Conservation (phyloP, 2,329 filamentous ascomycete genomes). For the Polytolypa hystricis region DNA sequence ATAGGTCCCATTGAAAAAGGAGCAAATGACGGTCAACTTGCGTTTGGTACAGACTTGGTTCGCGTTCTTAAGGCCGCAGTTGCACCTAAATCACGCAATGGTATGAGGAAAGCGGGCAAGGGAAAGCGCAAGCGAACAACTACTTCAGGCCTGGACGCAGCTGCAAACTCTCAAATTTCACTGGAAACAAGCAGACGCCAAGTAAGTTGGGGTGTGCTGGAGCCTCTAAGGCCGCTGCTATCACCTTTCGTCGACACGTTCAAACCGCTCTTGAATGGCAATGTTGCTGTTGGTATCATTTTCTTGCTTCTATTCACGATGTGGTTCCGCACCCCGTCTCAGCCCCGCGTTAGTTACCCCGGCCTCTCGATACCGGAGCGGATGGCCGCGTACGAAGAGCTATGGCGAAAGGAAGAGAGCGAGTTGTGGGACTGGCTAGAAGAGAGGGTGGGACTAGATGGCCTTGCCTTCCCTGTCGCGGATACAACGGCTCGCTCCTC, state of each 20-base stretch:
- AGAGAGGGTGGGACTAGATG: constrained; percentile 66
- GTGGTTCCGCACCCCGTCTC: constrained; percentile 50
- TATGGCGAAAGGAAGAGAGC: constrained; percentile 79
- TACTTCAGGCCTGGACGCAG: constrained; percentile 24
- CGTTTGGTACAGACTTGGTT: constrained; percentile 72
- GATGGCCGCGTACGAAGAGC: constrained; percentile 77
- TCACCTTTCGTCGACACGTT: constrained; percentile 61
- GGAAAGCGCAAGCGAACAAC: constrained; percentile 50
- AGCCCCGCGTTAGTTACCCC: constrained; percentile 26
- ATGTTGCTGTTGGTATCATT: constrained; percentile 65
- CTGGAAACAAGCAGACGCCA: constrained; percentile 28
- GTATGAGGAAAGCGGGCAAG: constrained; percentile 44
- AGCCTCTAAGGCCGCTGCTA: constrained; percentile 60
- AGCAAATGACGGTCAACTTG: constrained; percentile 75
- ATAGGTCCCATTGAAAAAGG: constrained; percentile 91
- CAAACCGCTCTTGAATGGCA: constrained; percentile 60
- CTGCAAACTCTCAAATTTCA: constrained; percentile 35
- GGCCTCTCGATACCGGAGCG: constrained; percentile 48
- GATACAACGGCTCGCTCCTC: constrained; percentile 13
- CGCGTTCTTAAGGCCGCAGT: constrained; percentile 63
- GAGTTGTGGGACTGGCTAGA: constrained; percentile 92
- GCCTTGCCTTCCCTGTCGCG: constrained; percentile 28
- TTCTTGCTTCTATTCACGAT: constrained; percentile 61
- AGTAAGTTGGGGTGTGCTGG: constrained; percentile 66
- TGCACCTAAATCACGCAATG: constrained; percentile 49